Evolutionary conservation across 208 protist genomes (phyloP).

Genomic region (Crithidia thermophila): DNA sequence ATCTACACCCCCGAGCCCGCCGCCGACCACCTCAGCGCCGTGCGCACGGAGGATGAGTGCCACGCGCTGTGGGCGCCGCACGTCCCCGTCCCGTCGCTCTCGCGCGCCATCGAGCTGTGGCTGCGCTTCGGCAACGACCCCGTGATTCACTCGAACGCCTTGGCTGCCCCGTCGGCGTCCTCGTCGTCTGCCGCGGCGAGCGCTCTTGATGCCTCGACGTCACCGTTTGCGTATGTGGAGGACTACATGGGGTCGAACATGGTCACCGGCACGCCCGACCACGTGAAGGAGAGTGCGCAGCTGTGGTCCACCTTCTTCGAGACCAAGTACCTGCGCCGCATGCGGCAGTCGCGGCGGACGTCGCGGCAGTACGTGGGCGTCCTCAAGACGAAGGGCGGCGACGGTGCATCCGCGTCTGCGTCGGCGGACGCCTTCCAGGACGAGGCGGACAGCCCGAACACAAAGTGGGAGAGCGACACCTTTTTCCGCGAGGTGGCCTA

Average conservation of each 20-base stretch:
- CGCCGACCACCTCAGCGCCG: conserved; percentile 42
- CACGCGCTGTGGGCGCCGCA: conserved; percentile 56
- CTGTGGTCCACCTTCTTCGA: conserved; percentile 75
- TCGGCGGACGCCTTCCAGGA: conserved; percentile 53
- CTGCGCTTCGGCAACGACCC: conserved; percentile 91
- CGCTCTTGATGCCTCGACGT: conserved; percentile 15
- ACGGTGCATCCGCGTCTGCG: conserved; percentile 5
- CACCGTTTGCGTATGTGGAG: conserved; percentile 82
- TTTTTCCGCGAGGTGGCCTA: conserved; percentile 73
- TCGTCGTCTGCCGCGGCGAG: neutral
- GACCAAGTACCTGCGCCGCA: conserved; percentile 38
- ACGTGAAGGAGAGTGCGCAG: conserved; percentile 62
- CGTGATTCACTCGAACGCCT: conserved; percentile 67
- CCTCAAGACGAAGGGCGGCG: conserved; percentile 31
- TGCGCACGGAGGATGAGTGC: conserved; percentile 61
- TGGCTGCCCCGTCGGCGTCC: neutral
- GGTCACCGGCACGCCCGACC: conserved; percentile 42
- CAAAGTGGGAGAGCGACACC: conserved; percentile 80
- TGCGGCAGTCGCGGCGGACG: conserved; percentile 69
- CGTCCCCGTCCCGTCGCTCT: conserved; percentile 46
- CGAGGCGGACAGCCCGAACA: conserved; percentile 83
- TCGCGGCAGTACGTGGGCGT: conserved; percentile 46
- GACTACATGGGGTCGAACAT: conserved; percentile 91
- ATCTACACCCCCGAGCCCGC: conserved; percentile 61
- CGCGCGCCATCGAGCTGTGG: conserved; percentile 57